phyloP scores from a whole-genome alignment of 2,329 filamentous ascomycete genomes.

The Nemania serpens region DNA sequence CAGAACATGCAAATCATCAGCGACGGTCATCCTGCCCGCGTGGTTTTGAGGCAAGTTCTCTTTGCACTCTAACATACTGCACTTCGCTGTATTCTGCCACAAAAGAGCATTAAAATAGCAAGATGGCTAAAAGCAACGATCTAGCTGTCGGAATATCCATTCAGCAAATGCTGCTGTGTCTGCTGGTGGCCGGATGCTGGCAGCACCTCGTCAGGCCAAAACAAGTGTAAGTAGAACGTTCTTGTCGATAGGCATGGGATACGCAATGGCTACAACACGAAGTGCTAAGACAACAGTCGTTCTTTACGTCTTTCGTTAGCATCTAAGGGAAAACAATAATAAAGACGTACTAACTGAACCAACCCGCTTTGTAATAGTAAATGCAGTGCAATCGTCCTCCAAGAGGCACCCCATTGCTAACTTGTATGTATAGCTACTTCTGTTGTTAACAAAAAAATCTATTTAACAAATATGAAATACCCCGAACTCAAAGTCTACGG shows the following conservation, averaged over 20 bases:
- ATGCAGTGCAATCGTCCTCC: no score
- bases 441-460: not conserved
- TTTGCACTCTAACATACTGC: not conserved
- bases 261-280: conserved; percentile 29
- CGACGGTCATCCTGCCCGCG: not conserved
- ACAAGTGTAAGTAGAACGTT: conserved; percentile 3
- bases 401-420: no score
- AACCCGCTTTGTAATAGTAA: not conserved
- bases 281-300: not conserved
- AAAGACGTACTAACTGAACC: not conserved
- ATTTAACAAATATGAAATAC: not conserved
- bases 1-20: not conserved
- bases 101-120: not conserved
- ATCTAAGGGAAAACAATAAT: not conserved
- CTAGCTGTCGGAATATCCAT: not conserved
- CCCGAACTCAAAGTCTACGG: not conserved
- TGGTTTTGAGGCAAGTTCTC: not conserved
- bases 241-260: conserved; percentile 26
- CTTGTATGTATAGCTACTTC: not conserved
- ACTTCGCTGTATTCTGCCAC: not conserved
- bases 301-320: not conserved
- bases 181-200: not conserved
- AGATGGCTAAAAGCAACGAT: not conserved
- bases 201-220: no score
- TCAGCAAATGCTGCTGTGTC: not conserved